These are phyloP conservation scores for Hypoxylon intermedium DNA, from an alignment of 495 filamentous ascomycete species.

Conservation along the genomic window DNA sequence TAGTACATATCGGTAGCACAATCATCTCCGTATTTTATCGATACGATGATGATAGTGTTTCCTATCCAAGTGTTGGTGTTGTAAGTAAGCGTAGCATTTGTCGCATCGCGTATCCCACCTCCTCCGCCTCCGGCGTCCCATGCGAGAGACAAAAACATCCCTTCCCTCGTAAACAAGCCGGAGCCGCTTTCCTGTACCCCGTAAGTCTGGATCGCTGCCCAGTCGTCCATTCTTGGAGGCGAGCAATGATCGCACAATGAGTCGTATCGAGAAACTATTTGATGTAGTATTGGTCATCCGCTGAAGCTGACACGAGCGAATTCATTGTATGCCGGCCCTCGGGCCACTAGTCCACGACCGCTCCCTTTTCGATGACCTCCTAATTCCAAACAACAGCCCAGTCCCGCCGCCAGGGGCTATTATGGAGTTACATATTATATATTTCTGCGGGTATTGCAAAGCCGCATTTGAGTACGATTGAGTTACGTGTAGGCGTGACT, in stretches of 20 bases:
- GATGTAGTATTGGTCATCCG: constrained; percentile 24
- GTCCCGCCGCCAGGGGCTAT: constrained; percentile 12
- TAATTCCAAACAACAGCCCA: constrained; percentile 23
- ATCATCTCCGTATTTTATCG: constrained; percentile 1
- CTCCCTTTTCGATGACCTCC: constrained; percentile 17
- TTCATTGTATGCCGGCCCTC: constrained; percentile 17
- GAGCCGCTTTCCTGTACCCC: constrained; percentile 35
- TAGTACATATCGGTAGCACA: constrained; percentile 1
- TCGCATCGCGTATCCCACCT: constrained; percentile 16
- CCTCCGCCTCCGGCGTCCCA: constrained; percentile 23
- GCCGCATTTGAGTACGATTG: constrained; percentile 28
- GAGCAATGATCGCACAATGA: constrained; percentile 20
- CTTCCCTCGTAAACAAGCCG: constrained; percentile 24
- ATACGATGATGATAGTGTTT: constrained; percentile 5
- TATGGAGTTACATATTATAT: constrained; percentile 27
- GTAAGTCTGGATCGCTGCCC: constrained; percentile 24
- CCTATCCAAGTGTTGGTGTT: constrained; percentile 2
- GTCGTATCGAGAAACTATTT: constrained; percentile 32
- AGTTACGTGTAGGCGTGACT: constrained; percentile 5
- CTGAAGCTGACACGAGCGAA: constrained; percentile 30
- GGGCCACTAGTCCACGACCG: constrained; percentile 31
- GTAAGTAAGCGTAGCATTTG: not conserved
- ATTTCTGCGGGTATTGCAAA: constrained; percentile 28
- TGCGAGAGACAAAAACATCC: not conserved
- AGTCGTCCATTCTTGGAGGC: constrained; percentile 11